A percentile compares a stretch with the other conserved stretches of the same genome.
These are phyloP conservation scores for Nakataea oryzae DNA, from an alignment of 2,329 filamentous ascomycete genomes.

Conservation along the genomic window DNA sequence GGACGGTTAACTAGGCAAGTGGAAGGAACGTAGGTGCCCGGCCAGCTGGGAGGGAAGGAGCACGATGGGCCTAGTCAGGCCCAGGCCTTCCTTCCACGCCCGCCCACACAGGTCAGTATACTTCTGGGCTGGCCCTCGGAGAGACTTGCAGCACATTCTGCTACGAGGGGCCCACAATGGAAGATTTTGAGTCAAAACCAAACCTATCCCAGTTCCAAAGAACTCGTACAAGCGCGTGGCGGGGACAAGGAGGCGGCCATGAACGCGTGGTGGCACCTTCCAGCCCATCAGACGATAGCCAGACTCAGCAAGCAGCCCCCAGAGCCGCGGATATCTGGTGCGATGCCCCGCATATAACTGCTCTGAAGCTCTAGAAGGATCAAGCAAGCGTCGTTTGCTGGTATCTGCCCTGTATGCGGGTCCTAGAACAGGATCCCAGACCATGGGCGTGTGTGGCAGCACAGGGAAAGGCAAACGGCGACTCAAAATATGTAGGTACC, in stretches of 20 bases:
- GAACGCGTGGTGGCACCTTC: not conserved
- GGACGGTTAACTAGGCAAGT: not conserved
- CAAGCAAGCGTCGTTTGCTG: not conserved
- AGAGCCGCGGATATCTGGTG: not conserved
- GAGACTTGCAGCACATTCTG: not conserved
- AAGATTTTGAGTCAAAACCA: not conserved
- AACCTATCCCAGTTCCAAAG: not conserved
- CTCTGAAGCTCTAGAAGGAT: not conserved
- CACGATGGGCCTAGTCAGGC: too few relatives aligned
- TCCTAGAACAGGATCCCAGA: not conserved
- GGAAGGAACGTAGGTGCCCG: not conserved
- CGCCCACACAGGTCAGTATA: too few relatives aligned
- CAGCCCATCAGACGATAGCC: not conserved
- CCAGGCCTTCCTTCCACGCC: too few relatives aligned
- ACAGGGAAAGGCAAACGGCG: not conserved
- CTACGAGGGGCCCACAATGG: not conserved
- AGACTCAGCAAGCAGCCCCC: not conserved
- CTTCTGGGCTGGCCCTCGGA: too few relatives aligned
- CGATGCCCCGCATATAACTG: not conserved
- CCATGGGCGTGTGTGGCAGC: not conserved
- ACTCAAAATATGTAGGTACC: too few relatives aligned
- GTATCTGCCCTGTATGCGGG: not conserved
- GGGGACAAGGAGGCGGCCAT: not conserved
- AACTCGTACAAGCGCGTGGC: not conserved
- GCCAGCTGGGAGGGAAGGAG: too few relatives aligned